Evolutionary conservation across 495 filamentous ascomycete species (phyloP), one percentile per base, ranked within the genome.

Genomic region (Cercophora newfieldiana): DNA sequence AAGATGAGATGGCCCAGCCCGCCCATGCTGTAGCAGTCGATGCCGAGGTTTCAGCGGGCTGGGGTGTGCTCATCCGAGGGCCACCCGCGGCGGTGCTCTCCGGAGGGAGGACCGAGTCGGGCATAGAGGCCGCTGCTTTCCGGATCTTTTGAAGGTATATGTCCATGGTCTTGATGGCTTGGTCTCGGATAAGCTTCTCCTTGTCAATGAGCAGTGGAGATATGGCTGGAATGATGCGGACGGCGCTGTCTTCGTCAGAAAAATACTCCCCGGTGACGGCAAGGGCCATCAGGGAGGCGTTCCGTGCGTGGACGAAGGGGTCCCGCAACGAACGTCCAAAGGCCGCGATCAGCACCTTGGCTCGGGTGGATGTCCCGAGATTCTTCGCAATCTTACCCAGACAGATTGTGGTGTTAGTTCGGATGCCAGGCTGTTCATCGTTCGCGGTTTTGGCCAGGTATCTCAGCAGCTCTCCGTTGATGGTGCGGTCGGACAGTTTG

Each of bases 1-100:
- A 97, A n/a, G 92, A 96, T 1, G 95, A 97, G 53, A 99, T 97
- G 0, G 95, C 95, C 95, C 95, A 99, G 49, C 96, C 95, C 5
- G 94, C 87, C 96, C 94, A 97, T 3, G 68, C 61, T 3, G 74
- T 63, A 14, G 72, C 25, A 3, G 88, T 86, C 16, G 88, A 86
- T 63, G 90, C 87, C 59, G 82, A 87, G 61, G 82, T 87, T 12
- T 78, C 79, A 37, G 76, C 76, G 1, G 83, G 74, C 61, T 90
- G 88, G 5, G 87, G 84, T 1, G 91, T 95, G 63, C 88, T 89
- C 80, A 96, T 94, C 22, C 91, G 86, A 3, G 91, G 87, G 2
- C 69, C 78, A 30, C 79, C 78, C 59, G 76, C 77, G 4, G 83
- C 79, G 5, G 85, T 75, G 19, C 75, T 80, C 74, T 80, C 76